Conservation (phyloP, 805 yeast genomes). For the Nakazawaea wickerhamii region DNA sequence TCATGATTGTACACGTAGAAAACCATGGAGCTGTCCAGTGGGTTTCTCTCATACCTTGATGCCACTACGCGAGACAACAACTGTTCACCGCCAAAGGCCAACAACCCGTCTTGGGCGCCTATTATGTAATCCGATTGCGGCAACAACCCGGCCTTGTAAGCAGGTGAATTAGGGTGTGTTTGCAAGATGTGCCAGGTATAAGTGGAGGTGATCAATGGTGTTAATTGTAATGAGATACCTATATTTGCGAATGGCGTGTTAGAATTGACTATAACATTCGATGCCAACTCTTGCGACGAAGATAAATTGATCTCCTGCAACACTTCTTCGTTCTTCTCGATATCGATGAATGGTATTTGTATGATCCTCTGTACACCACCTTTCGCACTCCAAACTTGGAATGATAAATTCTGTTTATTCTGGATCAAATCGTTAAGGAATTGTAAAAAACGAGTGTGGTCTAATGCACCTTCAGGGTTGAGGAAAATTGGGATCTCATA, state of each 20-base stretch:
- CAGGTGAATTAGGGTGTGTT: slow-evolving; percentile 74
- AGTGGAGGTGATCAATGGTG: slow-evolving; percentile 69
- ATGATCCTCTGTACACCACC: slow-evolving; percentile 59
- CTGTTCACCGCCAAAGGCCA: slow-evolving; percentile 85
- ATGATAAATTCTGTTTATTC: slow-evolving; percentile 29
- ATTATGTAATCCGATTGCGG: slow-evolving; percentile 86
- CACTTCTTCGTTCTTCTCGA: slow-evolving; percentile 14
- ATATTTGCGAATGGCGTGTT: slow-evolving; percentile 38
- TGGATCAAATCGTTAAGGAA: slow-evolving; percentile 11
- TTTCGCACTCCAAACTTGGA: slow-evolving; percentile 83
- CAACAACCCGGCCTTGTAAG: slow-evolving; percentile 72
- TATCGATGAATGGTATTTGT: slow-evolving; percentile 19
- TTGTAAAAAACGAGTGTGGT: slow-evolving; percentile 13
- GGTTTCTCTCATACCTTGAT: slow-evolving; percentile 37
- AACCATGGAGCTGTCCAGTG: slow-evolving; percentile 38
- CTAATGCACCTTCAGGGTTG: slow-evolving; percentile 5
- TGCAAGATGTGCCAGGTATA: slow-evolving; percentile 83
- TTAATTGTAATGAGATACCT: slow-evolving; percentile 71
- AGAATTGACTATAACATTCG: slow-evolving; percentile 21
- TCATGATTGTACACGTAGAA: slow-evolving; percentile 84
- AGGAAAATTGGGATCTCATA: slow-evolving; percentile 41
- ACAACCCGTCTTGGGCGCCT: slow-evolving; percentile 80
- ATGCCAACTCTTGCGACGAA: slow-evolving; percentile 14
- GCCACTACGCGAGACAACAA: slow-evolving; percentile 62
- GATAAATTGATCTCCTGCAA: slow-evolving; percentile 26